Evolutionary conservation across 1,284 basidiomycete genomes (phyloP).

Genomic region (Moesziomyces globuligerus): DNA sequence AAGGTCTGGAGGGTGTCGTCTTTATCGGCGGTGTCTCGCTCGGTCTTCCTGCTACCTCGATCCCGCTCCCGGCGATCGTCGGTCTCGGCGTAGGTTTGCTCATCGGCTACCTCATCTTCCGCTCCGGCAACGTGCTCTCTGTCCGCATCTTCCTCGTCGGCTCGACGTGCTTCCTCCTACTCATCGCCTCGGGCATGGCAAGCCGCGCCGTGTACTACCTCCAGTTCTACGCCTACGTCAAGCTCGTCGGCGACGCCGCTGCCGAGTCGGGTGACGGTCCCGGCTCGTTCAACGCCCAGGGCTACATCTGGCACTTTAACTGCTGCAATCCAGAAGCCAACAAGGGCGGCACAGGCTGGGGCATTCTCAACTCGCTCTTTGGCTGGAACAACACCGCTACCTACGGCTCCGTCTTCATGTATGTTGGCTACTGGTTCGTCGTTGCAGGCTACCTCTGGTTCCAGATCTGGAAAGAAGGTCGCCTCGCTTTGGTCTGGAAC

Average conservation of each 20-base stretch:
- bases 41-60: constrained; percentile 60
- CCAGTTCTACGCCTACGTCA: constrained; percentile 60
- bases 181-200: constrained; percentile 64
- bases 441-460: constrained; percentile 52
- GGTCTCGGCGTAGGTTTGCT: constrained; percentile 53
- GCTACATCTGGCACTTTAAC: constrained; percentile 72
- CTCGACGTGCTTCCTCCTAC: constrained; percentile 59
- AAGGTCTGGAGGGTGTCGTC: constrained; percentile 64
- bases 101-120: constrained; percentile 59
- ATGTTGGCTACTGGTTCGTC: constrained; percentile 59
- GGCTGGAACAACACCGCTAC: constrained; percentile 66
- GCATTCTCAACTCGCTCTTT: constrained; percentile 60
- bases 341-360: constrained; percentile 67
- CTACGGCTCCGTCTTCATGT: constrained; percentile 52
- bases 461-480: constrained; percentile 49
- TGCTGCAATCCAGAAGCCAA: constrained; percentile 78
- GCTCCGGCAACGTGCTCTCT: constrained; percentile 46
- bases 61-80: constrained; percentile 63
- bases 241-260: constrained; percentile 56
- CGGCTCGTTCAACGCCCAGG: constrained; percentile 53
- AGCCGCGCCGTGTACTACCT: constrained; percentile 59
- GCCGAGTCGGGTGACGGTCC: constrained; percentile 60
- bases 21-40: constrained; percentile 66
- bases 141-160: constrained; percentile 58
- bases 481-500: constrained; percentile 14